Evolutionary conservation across 2,329 filamentous ascomycete species (phyloP), one percentile per base, ranked within the genome.

Genomic region (Raffaelea deltoideospora): DNA sequence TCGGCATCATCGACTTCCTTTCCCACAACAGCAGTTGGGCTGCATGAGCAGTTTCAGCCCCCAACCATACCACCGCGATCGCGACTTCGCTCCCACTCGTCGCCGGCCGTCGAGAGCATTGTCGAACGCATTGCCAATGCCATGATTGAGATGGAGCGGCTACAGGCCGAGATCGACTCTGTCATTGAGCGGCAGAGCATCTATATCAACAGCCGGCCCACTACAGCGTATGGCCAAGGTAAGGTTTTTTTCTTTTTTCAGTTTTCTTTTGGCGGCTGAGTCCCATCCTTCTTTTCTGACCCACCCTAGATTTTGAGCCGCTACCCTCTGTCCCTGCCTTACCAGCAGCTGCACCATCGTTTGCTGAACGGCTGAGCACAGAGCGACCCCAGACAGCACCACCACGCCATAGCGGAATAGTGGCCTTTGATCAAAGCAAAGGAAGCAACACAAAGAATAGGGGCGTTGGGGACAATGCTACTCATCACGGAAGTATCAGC

Each of bases 141-240:
- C 34, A 65, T 75, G 57, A 54, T 69, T 37, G 72, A 78, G 48
- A 59, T 71, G 43, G 74, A 79, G 38, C 58, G 57, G 38, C 52
- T 75, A 31, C 63, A 78, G 51, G 64, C 63, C 39, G 63, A 73
- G 44, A 75, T 78, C 37, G 68, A 78, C 36, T 63, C 69, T 35
- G 58, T 71, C 18, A 64, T 75, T 19, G 69, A 76, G 56, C 64
- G 70, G 41, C 69, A 73, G 53, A 77, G 68, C 50, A 53, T 74
- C 24, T 76, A 72, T 43, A 44, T 61, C 15, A 57, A 49, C 41
- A 72, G 67, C 50, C 61, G 69, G 34, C 68, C 69, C 23, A 66
- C 67, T 30, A 73, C 65, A 28, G 55, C 62, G 17, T 55, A 64
- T 42, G 67, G 63, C 18, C 48, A 55, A 45, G 47, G 46, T 37